A percentile compares a stretch with the other conserved stretches of the same genome.
Evolutionary conservation across 208 protist genomes (phyloP).

Genomic region (Acanthamoeba culbertsoni): DNA sequence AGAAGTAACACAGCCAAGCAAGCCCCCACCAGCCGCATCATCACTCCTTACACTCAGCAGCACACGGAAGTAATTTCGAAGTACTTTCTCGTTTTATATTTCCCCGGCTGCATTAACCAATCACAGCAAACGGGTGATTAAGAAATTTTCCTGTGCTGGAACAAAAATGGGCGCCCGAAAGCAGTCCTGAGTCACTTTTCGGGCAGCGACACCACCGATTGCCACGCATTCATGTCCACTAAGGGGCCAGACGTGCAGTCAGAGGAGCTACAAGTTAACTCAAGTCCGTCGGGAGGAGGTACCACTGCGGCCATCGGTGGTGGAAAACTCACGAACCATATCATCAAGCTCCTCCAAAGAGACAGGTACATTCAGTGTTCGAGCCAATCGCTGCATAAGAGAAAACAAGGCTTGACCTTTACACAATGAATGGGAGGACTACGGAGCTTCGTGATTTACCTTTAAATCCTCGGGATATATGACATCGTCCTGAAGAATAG

Average conservation of each 20-base stretch:
- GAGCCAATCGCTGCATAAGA: conserved; percentile 14
- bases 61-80: too few relatives aligned
- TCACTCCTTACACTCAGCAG: too few relatives aligned
- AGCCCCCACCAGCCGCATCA: too few relatives aligned
- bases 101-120: too few relatives aligned
- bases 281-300: background rate
- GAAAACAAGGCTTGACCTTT: background rate
- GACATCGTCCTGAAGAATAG: background rate
- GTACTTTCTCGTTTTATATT: too few relatives aligned
- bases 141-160: too few relatives aligned
- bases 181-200: too few relatives aligned
- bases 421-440: background rate
- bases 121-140: too few relatives aligned
- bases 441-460: background rate
- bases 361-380: background rate
- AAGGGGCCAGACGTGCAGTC: too few relatives aligned
- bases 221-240: background rate
- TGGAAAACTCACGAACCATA: background rate
- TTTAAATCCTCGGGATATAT: conserved; percentile 1
- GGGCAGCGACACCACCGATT: background rate
- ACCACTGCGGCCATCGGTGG: background rate
- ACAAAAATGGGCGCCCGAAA: too few relatives aligned
- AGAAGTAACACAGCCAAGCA: too few relatives aligned
- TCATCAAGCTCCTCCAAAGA: background rate
- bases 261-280: too few relatives aligned